Evolutionary conservation across 441 rosid species (phyloP).

Genomic region (Eugenia klotzschiana): DNA sequence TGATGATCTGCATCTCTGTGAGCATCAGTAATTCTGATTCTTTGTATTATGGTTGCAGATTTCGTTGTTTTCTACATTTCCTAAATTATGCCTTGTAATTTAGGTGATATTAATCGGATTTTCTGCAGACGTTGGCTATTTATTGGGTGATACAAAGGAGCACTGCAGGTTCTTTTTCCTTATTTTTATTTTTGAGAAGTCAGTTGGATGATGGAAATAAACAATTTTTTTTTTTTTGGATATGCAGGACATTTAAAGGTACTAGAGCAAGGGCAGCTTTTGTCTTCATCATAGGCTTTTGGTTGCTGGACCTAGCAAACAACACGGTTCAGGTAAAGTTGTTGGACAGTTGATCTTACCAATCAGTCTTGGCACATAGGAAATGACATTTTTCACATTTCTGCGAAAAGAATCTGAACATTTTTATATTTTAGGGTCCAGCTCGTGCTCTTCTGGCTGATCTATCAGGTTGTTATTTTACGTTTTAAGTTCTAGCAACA

Average conservation of each 20-base stretch:
- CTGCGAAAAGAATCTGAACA: background rate
- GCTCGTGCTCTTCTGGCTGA: slow-evolving; percentile 96
- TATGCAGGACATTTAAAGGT: slow-evolving; percentile 72
- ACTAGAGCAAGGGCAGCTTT: slow-evolving; percentile 73
- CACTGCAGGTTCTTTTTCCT: slow-evolving; percentile 60
- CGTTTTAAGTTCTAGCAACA: background rate
- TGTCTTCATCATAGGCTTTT: slow-evolving; percentile 80
- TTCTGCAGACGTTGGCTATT: slow-evolving; percentile 94
- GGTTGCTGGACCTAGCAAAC: slow-evolving; percentile 97
- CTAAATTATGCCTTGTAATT: slow-evolving; percentile 52
- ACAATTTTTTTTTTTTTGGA: background rate
- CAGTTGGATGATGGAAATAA: background rate
- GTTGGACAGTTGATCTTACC: background rate
- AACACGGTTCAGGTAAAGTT: slow-evolving; percentile 75
- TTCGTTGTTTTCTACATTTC: slow-evolving; percentile 6
- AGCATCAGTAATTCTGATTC: slow-evolving; percentile 17
- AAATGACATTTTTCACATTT: background rate
- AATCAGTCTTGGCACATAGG: background rate
- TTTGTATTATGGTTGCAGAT: background rate
- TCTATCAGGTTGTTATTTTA: slow-evolving; percentile 41
- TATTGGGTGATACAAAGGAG: slow-evolving; percentile 78
- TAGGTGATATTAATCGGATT: slow-evolving; percentile 88
- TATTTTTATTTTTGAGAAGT: slow-evolving; percentile 1
- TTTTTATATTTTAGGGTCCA: slow-evolving; percentile 52
- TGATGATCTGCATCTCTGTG: slow-evolving; percentile 77